Percentiles rank a stretch among this genome's conserved stretches.
Evolutionary conservation across 2,329 filamentous ascomycete species (phyloP).

Genomic region (Neurospora sp.): DNA sequence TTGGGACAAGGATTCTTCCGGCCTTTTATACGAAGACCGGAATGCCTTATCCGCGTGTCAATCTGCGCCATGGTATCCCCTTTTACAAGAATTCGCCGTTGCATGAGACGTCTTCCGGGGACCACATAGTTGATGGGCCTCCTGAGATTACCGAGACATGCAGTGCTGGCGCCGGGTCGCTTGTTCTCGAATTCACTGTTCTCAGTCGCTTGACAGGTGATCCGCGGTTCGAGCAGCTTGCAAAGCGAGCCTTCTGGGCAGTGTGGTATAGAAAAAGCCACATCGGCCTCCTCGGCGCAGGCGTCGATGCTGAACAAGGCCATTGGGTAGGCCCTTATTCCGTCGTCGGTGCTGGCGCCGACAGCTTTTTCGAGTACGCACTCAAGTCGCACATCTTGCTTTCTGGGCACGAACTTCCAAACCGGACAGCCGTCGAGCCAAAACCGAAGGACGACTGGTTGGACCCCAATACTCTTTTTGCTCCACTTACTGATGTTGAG

Average conservation of each 20-base stretch:
- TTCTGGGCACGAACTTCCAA: conserved; percentile 59
- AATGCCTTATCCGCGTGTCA: conserved; percentile 89
- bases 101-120: conserved; percentile 42
- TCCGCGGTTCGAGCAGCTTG: conserved; percentile 75
- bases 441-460: conserved; percentile 34
- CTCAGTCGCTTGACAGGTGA: conserved; percentile 83
- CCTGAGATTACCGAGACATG: conserved; percentile 89
- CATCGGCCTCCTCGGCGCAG: conserved; percentile 80
- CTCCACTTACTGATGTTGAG: conserved; percentile 51
- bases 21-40: conserved; percentile 89
- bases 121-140: conserved; percentile 26
- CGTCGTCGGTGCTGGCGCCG: conserved; percentile 93
- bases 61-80: conserved; percentile 80
- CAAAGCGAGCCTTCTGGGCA: conserved; percentile 91
- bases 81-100: conserved; percentile 85
- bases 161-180: conserved; percentile 89
- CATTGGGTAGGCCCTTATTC: conserved; percentile 81
- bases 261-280: conserved; percentile 85
- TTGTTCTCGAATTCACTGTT: conserved; percentile 88
- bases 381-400: conserved; percentile 88
- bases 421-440: conserved; percentile 35
- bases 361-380: conserved; percentile 98
- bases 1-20: conserved; percentile 74
- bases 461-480: conserved; percentile 54
- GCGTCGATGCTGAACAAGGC: conserved; percentile 80